Conservation (phyloP, 2,329 filamentous ascomycete genomes). For the Colletotrichum spinosum region DNA sequence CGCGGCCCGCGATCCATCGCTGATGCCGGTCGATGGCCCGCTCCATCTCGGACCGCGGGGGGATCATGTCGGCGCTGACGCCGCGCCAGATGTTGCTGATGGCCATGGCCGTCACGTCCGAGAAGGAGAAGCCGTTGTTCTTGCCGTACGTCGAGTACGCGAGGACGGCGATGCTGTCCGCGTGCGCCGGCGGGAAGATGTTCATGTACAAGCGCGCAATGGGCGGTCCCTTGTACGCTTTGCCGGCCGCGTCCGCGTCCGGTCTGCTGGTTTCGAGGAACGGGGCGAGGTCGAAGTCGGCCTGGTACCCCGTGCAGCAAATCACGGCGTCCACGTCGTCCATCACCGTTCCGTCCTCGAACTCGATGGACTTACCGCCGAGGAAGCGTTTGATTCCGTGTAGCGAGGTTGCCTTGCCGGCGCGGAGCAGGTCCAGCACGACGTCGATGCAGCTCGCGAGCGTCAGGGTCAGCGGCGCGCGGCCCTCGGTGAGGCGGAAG, state of each 20-base stretch:
- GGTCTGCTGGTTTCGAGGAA: constrained; percentile 41
- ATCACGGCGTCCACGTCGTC: constrained; percentile 43
- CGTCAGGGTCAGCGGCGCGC: constrained; percentile 39
- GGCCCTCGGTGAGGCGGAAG: constrained; percentile 42
- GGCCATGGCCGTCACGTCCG: constrained; percentile 53
- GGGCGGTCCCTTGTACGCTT: constrained; percentile 44
- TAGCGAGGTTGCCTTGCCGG: constrained; percentile 43
- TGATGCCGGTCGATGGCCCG: constrained; percentile 42
- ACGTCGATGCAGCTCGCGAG: constrained; percentile 42
- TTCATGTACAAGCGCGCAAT: constrained; percentile 52
- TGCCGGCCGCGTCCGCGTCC: constrained; percentile 14
- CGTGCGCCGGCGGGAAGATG: constrained; percentile 52
- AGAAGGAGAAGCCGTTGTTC: constrained; percentile 47
- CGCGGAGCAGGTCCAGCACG: constrained; percentile 42
- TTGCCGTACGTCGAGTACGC: constrained; percentile 45
- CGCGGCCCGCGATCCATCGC: constrained; percentile 43
- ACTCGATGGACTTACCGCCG: constrained; percentile 41
- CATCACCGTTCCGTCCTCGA: constrained; percentile 42
- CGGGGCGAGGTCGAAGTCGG: constrained; percentile 39
- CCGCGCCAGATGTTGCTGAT: constrained; percentile 53
- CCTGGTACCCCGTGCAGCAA: constrained; percentile 45
- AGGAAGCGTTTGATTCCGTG: constrained; percentile 43
- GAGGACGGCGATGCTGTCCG: constrained; percentile 51
- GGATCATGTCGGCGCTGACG: constrained; percentile 42
- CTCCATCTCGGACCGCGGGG: constrained; percentile 45